Conservation (phyloP, 116 monocot species). For the Posidonia oceanica region DNA sequence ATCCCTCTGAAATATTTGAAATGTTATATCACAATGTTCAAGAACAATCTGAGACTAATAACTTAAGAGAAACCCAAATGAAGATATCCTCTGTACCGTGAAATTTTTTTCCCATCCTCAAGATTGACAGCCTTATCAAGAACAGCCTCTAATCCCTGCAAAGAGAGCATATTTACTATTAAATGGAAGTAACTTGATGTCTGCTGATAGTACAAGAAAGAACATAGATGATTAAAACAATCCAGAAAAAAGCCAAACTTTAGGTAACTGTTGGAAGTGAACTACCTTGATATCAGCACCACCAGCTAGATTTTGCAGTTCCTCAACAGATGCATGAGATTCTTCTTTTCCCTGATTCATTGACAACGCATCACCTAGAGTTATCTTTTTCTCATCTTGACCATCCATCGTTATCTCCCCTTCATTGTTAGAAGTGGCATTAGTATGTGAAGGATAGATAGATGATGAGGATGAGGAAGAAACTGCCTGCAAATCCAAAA, state of each 20-base stretch:
- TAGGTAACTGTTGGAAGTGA: not conserved
- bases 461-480: slow-evolving; percentile 8
- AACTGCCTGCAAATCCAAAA: slow-evolving; percentile 17
- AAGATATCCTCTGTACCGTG: slow-evolving; percentile 29
- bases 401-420: slow-evolving; percentile 43
- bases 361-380: slow-evolving; percentile 69
- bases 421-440: slow-evolving; percentile 26
- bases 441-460: slow-evolving; percentile 8
- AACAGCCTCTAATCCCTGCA: slow-evolving; percentile 89
- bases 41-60: not conserved
- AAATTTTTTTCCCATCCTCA: slow-evolving; percentile 70
- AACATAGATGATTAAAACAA: not conserved
- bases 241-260: not conserved
- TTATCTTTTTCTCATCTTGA: slow-evolving; percentile 46
- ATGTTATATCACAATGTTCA: not conserved
- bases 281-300: slow-evolving; percentile 96
- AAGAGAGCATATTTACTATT: not conserved
- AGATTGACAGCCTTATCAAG: slow-evolving; percentile 90
- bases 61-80: not conserved
- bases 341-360: slow-evolving; percentile 41
- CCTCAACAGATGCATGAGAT: slow-evolving; percentile 74
- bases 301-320: slow-evolving; percentile 83
- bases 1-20: slow-evolving; percentile 52
- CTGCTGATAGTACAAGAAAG: not conserved
- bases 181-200: not conserved